phyloP scores from a whole-genome alignment of 1,139 yeast genomes.

The Hanseniaspora gamundiae region DNA sequence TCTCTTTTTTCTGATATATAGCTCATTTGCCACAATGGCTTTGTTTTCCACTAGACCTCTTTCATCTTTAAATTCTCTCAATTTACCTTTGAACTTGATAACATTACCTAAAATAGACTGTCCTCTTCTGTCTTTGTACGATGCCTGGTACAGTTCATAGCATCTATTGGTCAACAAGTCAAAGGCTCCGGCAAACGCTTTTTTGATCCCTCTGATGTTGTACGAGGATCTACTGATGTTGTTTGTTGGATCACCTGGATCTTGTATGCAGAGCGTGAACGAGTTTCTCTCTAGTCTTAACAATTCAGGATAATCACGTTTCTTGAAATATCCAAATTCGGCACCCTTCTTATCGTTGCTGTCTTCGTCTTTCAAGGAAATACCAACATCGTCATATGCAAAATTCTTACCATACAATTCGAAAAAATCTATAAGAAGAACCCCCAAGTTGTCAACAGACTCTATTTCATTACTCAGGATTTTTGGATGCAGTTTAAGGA shows the following conservation, averaged over 20 bases:
- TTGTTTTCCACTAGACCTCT: slow-evolving; percentile 50
- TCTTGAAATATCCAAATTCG: slow-evolving; percentile 36
- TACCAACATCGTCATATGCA: slow-evolving; percentile 69
- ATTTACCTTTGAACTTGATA: slow-evolving; percentile 62
- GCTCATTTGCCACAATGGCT: slow-evolving; percentile 33
- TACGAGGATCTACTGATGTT: slow-evolving; percentile 82
- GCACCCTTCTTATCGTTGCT: slow-evolving; percentile 30
- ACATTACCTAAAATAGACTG: slow-evolving; percentile 73
- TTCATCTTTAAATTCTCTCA: slow-evolving; percentile 72
- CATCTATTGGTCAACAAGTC: slow-evolving; percentile 67
- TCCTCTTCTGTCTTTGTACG: slow-evolving; percentile 58
- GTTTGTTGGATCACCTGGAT: slow-evolving; percentile 74
- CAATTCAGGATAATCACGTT: slow-evolving; percentile 42
- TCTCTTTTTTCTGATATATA: slow-evolving; percentile 20
- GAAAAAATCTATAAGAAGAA: slow-evolving; percentile 80
- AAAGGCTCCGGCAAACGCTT: slow-evolving; percentile 87
- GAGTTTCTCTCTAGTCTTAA: slow-evolving; percentile 29
- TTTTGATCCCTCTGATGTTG: slow-evolving; percentile 67
- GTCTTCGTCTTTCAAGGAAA: slow-evolving; percentile 42
- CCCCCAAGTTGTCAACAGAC: slow-evolving; percentile 71
- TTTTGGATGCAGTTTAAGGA: slow-evolving; percentile 71
- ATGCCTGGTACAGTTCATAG: slow-evolving; percentile 41
- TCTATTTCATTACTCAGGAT: slow-evolving; percentile 54
- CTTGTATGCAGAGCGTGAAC: slow-evolving; percentile 71
- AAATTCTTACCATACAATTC: slow-evolving; percentile 91